Conservation (phyloP, 164 flowering plant genomes). For the Kalanchoe fedtschenkoi region DNA sequence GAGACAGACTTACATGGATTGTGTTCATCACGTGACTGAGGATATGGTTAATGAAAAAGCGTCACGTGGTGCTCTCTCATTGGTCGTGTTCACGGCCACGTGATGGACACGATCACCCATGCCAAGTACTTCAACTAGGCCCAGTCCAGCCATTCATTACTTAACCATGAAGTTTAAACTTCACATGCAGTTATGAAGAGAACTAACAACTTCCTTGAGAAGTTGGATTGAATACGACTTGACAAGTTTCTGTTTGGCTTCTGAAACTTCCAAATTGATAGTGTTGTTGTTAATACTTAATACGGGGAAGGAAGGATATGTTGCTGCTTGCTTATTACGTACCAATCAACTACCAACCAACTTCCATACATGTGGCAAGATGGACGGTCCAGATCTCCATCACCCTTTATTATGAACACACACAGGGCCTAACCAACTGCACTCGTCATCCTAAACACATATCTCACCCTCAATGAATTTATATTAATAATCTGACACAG, state of each 20-base stretch:
- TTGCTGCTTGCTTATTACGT: not conserved
- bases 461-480: not conserved
- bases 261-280: too few relatives aligned
- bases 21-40: not conserved
- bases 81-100: slow-evolving; percentile 21
- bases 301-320: too few relatives aligned
- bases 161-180: not conserved
- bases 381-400: not conserved
- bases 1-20: not conserved
- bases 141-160: not conserved
- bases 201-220: too few relatives aligned
- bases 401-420: not conserved
- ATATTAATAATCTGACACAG: too few relatives aligned
- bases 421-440: not conserved
- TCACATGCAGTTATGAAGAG: not conserved
- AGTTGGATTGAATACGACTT: too few relatives aligned
- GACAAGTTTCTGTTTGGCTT: not conserved
- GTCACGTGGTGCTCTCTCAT: not conserved
- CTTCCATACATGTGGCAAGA: not conserved
- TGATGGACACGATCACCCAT: too few relatives aligned
- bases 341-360: not conserved
- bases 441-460: not conserved
- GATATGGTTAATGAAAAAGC: not conserved
- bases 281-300: not conserved
- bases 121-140: too few relatives aligned